A percentile compares a stretch with the other conserved stretches of the same genome.
Evolutionary conservation across 495 filamentous ascomycete species (phyloP).

Genomic region (Talaromyces ruber): DNA sequence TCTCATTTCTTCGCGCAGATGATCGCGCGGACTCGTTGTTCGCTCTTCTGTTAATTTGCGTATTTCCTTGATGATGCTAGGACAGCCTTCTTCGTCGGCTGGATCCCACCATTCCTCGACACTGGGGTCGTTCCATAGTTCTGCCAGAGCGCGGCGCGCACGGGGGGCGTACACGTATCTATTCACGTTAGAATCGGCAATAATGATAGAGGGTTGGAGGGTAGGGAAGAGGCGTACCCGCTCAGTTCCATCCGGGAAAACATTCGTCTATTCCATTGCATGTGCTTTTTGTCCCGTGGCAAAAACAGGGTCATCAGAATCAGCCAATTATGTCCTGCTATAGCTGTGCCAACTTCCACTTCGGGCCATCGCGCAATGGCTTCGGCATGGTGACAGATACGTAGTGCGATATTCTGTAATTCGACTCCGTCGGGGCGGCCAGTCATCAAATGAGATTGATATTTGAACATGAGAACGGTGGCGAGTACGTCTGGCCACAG

Average conservation of each 20-base stretch:
- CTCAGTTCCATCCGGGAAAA: conserved; percentile 68
- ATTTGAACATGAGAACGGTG: conserved; percentile 70
- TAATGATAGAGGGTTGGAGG: neutral
- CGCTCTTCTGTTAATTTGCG: conserved; percentile 71
- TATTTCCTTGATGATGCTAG: conserved; percentile 61
- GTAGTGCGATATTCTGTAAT: conserved; percentile 52
- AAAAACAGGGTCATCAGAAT: conserved; percentile 72
- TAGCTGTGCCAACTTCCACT: conserved; percentile 56
- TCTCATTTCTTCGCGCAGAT: conserved; percentile 56
- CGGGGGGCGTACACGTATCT: conserved; percentile 77
- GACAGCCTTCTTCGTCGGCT: conserved; percentile 60
- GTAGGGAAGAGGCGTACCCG: conserved; percentile 54
- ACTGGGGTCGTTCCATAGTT: conserved; percentile 58
- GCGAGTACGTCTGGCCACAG: conserved; percentile 70
- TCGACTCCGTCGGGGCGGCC: conserved; percentile 42
- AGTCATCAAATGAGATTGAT: conserved; percentile 51
- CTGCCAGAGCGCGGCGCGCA: conserved; percentile 65
- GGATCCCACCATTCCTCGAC: conserved; percentile 81
- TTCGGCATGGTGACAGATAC: conserved; percentile 69
- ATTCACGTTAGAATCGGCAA: neutral
- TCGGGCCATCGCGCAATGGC: conserved; percentile 64
- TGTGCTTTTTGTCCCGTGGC: conserved; percentile 59
- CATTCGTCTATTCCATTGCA: conserved; percentile 78
- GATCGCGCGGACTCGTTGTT: conserved; percentile 48
- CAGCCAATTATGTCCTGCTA: conserved; percentile 62